Base-by-base conservation (phyloP, 2,329 filamentous ascomycete species). In the Ceratocystis diversiconidia region DNA sequence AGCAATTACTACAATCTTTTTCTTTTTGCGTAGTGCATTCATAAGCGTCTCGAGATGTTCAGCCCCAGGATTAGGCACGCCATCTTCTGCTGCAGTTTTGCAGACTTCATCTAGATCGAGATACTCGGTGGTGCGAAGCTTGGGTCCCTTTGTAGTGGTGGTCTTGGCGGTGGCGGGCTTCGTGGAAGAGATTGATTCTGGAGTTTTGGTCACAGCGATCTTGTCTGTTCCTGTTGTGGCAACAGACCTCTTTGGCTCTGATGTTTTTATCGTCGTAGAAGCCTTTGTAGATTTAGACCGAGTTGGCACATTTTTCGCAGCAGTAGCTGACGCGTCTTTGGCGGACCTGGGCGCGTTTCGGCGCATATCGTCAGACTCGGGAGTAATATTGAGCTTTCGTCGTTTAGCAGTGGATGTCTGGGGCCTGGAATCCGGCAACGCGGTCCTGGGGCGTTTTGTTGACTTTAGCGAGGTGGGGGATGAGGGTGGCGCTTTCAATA, bases 1-100 rank as follows among this genome's bases (percentile, higher is more conserved):
- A 60, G 92, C 94, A 74, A 99, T 89, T 63, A 97, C 90, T 43
- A 99, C 90, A 73, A 99, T 95, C 78, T 96, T 96, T 77, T 92
- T 89, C 79, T 94, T 94, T 73, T 89, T 91, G 72, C 88, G 87
- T 65, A 99, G 76, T 28, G 86, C 86, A 55, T 85, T 83, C 57
- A 92, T 77, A 36, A 99, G 79, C 65, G 85, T 82, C 68, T 88
- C 82, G 48, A 96, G 78, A 68, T 92, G 83, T 46, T 82, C 78
- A 62, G 78, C 74, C 50, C 76, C 73, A 61, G 71, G 73, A 41
- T 80, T 78, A 17, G 80, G 77, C 48, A 77, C 76, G 57, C 84
- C 76, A 12, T 81, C 76, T 19, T 64, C 59, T 19, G 19, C 7
- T 1, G 63, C 5, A 10, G 36, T 57, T 12, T 63, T 50, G 41